These are phyloP conservation scores for Penicillium sp. DNA, from an alignment of 2,329 filamentous ascomycete genomes.

Conservation along the genomic window DNA sequence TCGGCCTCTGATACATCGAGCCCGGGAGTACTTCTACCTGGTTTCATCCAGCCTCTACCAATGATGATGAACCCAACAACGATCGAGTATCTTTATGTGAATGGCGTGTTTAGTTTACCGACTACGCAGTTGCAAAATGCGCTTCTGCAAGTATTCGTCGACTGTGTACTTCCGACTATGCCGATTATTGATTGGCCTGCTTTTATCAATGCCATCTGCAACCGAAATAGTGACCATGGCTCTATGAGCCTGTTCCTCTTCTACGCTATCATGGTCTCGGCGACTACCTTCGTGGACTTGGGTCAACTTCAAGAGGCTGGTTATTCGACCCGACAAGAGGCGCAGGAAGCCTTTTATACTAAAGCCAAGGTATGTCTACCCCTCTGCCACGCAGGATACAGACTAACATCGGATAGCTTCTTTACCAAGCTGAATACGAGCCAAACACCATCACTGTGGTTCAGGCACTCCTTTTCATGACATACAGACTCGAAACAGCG, in stretches of 20 bases:
- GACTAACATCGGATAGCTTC: neutral
- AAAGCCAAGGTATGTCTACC: slow-evolving; percentile 45
- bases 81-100: slow-evolving; percentile 66
- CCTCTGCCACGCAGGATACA: neutral
- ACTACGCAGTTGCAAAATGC: slow-evolving; percentile 67
- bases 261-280: slow-evolving; percentile 86
- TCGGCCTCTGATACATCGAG: neutral
- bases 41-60: slow-evolving; percentile 16
- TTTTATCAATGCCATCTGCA: slow-evolving; percentile 53
- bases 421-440: slow-evolving; percentile 13
- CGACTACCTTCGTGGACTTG: slow-evolving; percentile 77
- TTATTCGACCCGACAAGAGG: slow-evolving; percentile 70
- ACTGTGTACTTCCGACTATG: slow-evolving; percentile 87
- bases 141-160: slow-evolving; percentile 71
- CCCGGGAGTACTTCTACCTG: slow-evolving; percentile 5
- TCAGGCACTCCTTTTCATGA: slow-evolving; percentile 13
- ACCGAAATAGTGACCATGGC: slow-evolving; percentile 58
- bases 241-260: slow-evolving; percentile 74
- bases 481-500: slow-evolving; percentile 12
- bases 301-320: slow-evolving; percentile 69
- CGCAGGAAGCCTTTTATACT: slow-evolving; percentile 77
- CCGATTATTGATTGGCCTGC: slow-evolving; percentile 67
- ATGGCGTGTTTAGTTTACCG: slow-evolving; percentile 75
- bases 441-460: slow-evolving; percentile 8
- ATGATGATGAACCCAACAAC: slow-evolving; percentile 8